Conservation (phyloP, 1,284 basidiomycete species). For the Abortiporus biennis region DNA sequence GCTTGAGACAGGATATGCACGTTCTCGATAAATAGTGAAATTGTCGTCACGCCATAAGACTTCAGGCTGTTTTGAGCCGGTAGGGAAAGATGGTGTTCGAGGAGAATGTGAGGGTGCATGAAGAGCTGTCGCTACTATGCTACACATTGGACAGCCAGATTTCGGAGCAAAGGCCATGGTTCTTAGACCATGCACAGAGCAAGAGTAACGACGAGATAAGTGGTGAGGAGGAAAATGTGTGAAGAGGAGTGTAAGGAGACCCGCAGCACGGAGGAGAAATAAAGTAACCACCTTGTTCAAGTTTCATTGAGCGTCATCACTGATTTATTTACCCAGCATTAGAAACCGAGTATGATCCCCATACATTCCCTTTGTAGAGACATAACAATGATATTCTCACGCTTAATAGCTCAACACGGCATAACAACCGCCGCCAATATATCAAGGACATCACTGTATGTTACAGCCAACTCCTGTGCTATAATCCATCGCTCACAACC, state of each 20-base stretch:
- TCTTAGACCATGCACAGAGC: conserved; percentile 5
- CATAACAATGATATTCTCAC: too few relatives aligned
- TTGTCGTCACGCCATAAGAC: conserved; percentile 70
- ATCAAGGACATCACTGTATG: too few relatives aligned
- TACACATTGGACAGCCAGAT: conserved; percentile 68
- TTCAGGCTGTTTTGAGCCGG: conserved; percentile 43
- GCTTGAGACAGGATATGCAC: conserved; percentile 58
- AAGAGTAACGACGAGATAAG: conserved; percentile 2
- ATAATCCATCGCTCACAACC: conserved; percentile 3
- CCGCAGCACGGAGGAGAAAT: background rate
- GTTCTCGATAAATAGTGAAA: conserved; percentile 68
- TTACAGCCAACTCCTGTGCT: too few relatives aligned
- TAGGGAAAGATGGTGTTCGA: conserved; percentile 36
- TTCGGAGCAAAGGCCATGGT: conserved; percentile 52
- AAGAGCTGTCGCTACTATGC: conserved; percentile 54
- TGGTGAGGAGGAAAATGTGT: conserved; percentile 1
- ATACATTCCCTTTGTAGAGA: too few relatives aligned
- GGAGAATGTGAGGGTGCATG: conserved; percentile 38
- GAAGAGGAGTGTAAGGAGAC: background rate
- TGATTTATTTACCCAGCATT: too few relatives aligned
- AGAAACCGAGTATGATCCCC: too few relatives aligned
- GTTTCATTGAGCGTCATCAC: too few relatives aligned
- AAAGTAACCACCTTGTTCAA: too few relatives aligned
- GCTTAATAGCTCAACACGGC: too few relatives aligned
- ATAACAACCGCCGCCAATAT: too few relatives aligned